Evolutionary conservation across 2,329 filamentous ascomycete genomes (phyloP).

Genomic region (Penicillium janthinellum): DNA sequence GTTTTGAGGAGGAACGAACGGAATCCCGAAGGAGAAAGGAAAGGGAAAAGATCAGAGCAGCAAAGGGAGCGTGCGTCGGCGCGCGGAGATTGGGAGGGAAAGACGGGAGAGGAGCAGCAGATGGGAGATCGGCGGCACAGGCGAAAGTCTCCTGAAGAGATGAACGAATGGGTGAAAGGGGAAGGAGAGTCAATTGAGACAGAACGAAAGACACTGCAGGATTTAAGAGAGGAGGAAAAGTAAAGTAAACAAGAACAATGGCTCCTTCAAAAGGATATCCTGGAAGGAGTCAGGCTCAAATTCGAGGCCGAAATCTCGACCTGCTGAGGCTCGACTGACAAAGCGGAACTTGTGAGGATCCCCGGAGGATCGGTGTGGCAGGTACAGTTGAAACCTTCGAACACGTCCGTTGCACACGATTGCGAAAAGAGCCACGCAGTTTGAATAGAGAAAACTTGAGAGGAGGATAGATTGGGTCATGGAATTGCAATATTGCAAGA

Average conservation of each 20-base stretch:
- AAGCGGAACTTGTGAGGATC: background rate
- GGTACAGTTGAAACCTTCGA: too few species aligned
- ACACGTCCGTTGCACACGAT: background rate
- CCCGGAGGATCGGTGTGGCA: background rate
- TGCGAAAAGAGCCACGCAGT: too few species aligned
- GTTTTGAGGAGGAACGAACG: constrained; percentile 23
- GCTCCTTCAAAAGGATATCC: background rate
- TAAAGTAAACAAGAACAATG: background rate
- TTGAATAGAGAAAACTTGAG: background rate
- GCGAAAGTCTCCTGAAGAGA: constrained; percentile 2
- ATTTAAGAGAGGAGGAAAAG: background rate
- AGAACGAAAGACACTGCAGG: background rate
- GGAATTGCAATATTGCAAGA: too few species aligned
- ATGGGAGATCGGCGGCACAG: constrained; percentile 5
- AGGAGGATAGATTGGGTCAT: background rate
- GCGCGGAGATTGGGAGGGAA: background rate
- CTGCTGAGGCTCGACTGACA: background rate
- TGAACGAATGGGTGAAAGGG: background rate
- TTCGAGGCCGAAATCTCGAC: background rate
- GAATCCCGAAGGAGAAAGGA: background rate
- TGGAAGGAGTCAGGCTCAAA: background rate
- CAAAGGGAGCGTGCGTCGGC: constrained; percentile 1
- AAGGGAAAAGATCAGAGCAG: background rate
- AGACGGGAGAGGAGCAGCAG: constrained; percentile 3
- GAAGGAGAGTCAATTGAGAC: background rate